Base-by-base conservation (phyloP, 768 basidiomycete genomes). In the Pleurotus giganteus region DNA sequence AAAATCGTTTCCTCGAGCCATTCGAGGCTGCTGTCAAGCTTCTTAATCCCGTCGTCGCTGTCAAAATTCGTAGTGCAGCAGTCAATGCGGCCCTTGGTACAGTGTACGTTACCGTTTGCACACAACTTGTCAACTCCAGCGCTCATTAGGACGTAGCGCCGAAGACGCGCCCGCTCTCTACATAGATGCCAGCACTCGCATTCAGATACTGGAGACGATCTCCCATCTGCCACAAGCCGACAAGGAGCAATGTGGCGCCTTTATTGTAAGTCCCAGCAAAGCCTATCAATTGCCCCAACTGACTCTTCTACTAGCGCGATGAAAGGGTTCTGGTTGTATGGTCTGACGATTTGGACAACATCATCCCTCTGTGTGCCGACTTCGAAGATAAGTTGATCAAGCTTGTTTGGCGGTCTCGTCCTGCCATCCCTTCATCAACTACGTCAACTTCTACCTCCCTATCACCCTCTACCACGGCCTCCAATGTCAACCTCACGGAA, bases 181-280 rank as follows among this genome's bases (percentile, higher is more conserved):
- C 61, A 79, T 95, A 57, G 89, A 91, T 69, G 66, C 69, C 53
- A 84, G 93, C 65, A 94, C 91, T 1, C 86, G 91, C 4, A 94
- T 95, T 50, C 93, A 95, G 69, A 84, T 95, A 54, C 68, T 95
- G 23, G 86, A 90, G 56, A 81, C 81, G 13, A 83, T 94, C 60
- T 63, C 66, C 50, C 77, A 81, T 54, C 73, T 95, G 37, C 82
- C 86, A 4, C 78, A 80, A 36, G 91, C 91, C 5, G 89, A 94
- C 65, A 94, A 94, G 73, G 92, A 94, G 65, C 92, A 94, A 63
- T 92, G 88, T 47, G 93, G 86, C 17, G 93, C 93, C 11, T 95
- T 95, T 66, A 79, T 93, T 51, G 89, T 88, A 66, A 63, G 81
- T 76, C 43, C 45, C 54, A 49, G 29, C 32, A 19, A n/a, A n/a